Evolutionary conservation across 2,329 filamentous ascomycete genomes (phyloP), one percentile per base, ranked within the genome.

Genomic region (Rugonectria rugulosa): DNA sequence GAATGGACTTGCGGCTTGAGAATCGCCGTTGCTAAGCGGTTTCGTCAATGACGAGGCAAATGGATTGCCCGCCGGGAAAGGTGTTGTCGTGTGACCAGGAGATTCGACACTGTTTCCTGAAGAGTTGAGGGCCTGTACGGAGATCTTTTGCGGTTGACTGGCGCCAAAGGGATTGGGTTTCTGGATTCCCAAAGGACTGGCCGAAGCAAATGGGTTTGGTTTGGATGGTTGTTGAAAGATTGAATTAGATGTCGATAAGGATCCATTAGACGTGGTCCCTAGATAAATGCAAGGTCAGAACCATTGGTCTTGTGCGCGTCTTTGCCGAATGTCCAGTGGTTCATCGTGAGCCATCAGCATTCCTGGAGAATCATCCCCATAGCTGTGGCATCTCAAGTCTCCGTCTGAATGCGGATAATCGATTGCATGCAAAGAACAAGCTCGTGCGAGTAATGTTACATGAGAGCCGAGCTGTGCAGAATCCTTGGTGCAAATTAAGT

Each of bases 251-350:
- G 37, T 52, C 17, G 59, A 42, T 24, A 48, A 21, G 51, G 44
- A 58, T 55, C 66, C 66, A 61, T 65, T 66, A 43, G 55, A 27
- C 56, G 52, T 57, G 54, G 62, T 68, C 59, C 65, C 65, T 68
- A 68, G 34, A 56, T 56, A 57, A 66, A 58, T 65, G 62, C 56
- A 63, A 65, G 59, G 65, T 68, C 64, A 68, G 65, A 68, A 67
- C 60, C 60, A 65, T 57, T 68, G 65, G 64, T 45, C 59, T 59
- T 54, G 62, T 45, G 61, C 60, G 63, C 57, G 34, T 57, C 40
- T 59, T 59, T 65, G 65, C 63, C 64, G 65, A 60, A 65, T 67
- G 50, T 68, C 65, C 62, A 67, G 63, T 66, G 62, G 60, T 64
- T 66, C 65, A 41, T 64, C 56, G 65, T 53, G 65, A 64, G 63